Evolutionary conservation across 2,329 filamentous ascomycete genomes (phyloP).

Genomic region (Colletotrichum tabaci): DNA sequence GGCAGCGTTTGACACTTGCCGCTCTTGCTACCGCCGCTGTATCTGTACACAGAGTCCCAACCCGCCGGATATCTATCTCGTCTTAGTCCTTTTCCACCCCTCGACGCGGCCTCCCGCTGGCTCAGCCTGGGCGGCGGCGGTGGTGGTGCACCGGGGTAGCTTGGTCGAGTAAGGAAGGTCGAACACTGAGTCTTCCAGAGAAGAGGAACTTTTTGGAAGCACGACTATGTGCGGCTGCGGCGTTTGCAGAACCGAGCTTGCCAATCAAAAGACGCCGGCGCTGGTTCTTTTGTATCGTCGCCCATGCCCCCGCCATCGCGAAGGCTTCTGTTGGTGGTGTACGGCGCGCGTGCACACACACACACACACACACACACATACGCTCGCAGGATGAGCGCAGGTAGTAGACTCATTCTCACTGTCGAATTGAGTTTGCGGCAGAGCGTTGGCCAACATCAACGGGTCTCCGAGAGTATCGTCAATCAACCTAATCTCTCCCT

Average conservation of each 20-base stretch:
- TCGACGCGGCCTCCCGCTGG: background rate
- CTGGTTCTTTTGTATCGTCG: background rate
- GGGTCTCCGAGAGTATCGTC: background rate
- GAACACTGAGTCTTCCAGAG: background rate
- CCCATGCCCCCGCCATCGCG: slow-evolving; percentile 12
- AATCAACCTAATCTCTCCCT: background rate
- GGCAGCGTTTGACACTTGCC: background rate
- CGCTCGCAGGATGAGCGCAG: slow-evolving; percentile 18
- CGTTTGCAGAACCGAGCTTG: background rate
- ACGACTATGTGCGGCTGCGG: slow-evolving; percentile 4
- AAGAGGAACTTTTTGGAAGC: slow-evolving; percentile 23
- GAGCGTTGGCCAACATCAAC: background rate
- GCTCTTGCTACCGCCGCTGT: background rate
- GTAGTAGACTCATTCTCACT: background rate
- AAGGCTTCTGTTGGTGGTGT: slow-evolving; percentile 34
- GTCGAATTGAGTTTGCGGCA: slow-evolving; percentile 13
- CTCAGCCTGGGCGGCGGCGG: slow-evolving; percentile 5
- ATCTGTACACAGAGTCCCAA: background rate
- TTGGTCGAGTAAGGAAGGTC: slow-evolving; percentile 28
- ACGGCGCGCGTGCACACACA: background rate
- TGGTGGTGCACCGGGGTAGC: slow-evolving; percentile 1
- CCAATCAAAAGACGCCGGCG: slow-evolving; percentile 12
- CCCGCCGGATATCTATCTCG: slow-evolving; percentile 16
- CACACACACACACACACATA: slow-evolving; percentile 2
- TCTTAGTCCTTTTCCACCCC: background rate